Base-by-base conservation (phyloP, 2,329 filamentous ascomycete species). In the Cytospora leucostoma region DNA sequence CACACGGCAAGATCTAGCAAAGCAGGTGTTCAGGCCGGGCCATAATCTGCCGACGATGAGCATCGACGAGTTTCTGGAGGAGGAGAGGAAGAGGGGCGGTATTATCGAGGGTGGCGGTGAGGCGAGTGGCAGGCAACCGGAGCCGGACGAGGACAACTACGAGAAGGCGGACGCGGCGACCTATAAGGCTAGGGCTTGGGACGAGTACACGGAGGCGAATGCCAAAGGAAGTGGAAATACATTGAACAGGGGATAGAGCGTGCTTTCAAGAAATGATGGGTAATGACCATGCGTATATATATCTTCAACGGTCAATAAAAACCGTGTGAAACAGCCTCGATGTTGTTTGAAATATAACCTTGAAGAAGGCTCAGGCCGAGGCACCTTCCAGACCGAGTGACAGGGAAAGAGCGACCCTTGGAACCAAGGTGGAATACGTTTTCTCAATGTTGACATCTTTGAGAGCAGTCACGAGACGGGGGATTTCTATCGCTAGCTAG, bases 31-130 rank as follows among this genome's bases (percentile, higher is more conserved):
- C 76, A 84, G 91, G 61, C 87, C 92, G 0, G 92, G 95, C 8
- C 95, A 99, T 74, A 97, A 92, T 76, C 79, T 99, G 64, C 95
- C 95, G 0, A 98, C 95, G 3, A 98, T 99, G 95, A 91, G 87
- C 1, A 97, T 99, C 66, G 95, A 99, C 70, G 95, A 99, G 78
- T 99, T 98, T 72, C 81, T 99, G 17, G 95, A 96, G 59, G 94
- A 98, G 76, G 95, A 98, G 79, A 84, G 85, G 72, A 84, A 85
- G 68, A 82, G 91, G 66, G 95, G 95, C 17, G 92, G 92, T 21
- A 93, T 99, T 64, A 91, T 98, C 61, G 90, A 97, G 72, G 95
- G 93, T 40, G 93, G 93, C 35, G 93, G 93, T 19, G 90, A 91
- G 70, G 86, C 89, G 68, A 90, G 88, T 69, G 86, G 84, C 17